phyloP scores from a whole-genome alignment of 1,284 basidiomycete genomes.

The Heterobasidion occidentale region DNA sequence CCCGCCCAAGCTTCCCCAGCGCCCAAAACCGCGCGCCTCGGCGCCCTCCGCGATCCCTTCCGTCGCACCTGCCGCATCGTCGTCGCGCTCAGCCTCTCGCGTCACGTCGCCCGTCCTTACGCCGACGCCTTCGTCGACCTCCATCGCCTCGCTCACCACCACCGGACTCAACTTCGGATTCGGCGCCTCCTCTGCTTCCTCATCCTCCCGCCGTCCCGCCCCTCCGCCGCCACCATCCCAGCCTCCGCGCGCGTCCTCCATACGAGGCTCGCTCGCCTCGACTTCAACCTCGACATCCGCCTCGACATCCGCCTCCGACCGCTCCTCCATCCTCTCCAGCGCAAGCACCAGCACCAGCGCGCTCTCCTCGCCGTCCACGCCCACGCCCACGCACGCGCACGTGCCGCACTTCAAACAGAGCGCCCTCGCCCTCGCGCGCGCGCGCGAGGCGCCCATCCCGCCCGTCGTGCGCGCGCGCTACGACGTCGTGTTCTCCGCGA shows the following conservation, averaged over 20 bases:
- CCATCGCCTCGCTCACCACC: constrained; percentile 13
- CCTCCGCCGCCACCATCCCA: constrained; percentile 2
- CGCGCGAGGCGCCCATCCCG: constrained; percentile 28
- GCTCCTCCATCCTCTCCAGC: neutral
- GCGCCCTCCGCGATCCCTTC: neutral
- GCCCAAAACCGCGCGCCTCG: constrained; percentile 23
- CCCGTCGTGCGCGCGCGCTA: constrained; percentile 55
- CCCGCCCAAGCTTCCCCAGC: constrained; percentile 44
- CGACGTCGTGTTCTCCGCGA: constrained; percentile 46
- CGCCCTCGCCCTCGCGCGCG: too few relatives aligned
- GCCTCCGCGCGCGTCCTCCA: neutral
- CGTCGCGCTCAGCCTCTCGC: constrained; percentile 12
- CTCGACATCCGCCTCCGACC: neutral
- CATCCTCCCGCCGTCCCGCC: neutral
- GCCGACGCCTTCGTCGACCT: constrained; percentile 6
- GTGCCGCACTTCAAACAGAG: neutral
- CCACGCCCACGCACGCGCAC: neutral
- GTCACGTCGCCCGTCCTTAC: constrained; percentile 9
- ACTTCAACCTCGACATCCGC: neutral
- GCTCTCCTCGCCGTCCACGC: neutral
- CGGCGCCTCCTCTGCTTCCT: neutral
- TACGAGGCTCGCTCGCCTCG: neutral
- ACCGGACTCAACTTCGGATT: constrained; percentile 15
- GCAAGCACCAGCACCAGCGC: neutral
- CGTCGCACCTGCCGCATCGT: constrained; percentile 13